These are phyloP conservation scores for Cucurbita ficifolia DNA, from an alignment of 306 rosid species.

Conservation along the genomic window DNA sequence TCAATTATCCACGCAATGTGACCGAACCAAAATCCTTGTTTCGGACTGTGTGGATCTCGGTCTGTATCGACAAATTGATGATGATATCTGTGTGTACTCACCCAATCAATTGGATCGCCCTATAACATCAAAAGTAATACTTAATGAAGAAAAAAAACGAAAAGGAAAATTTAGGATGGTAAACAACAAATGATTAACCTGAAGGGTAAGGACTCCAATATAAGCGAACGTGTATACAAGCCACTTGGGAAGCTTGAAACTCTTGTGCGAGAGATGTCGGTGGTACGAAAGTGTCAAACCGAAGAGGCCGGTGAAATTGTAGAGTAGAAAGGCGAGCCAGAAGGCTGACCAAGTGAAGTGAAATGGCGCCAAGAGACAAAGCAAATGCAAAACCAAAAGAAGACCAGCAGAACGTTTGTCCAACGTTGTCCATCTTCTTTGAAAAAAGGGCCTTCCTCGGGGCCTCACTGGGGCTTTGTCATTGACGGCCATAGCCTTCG, in stretches of 20 bases:
- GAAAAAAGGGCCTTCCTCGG: neutral
- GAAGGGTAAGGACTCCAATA: slow-evolving; percentile 61
- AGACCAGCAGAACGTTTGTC: slow-evolving; percentile 42
- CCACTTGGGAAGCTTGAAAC: slow-evolving; percentile 79
- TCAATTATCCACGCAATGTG: slow-evolving; percentile 28
- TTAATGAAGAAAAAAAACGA: too few relatives aligned
- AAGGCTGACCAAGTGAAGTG: slow-evolving; percentile 56
- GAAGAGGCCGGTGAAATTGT: slow-evolving; percentile 48
- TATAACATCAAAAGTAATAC: slow-evolving; percentile 6
- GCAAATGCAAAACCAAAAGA: slow-evolving; percentile 42
- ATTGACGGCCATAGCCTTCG: too few relatives aligned
- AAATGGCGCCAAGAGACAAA: slow-evolving; percentile 62
- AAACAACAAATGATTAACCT: slow-evolving; percentile 19
- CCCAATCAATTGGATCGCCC: slow-evolving; percentile 95
- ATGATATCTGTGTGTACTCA: slow-evolving; percentile 80
- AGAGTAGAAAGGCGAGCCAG: slow-evolving; percentile 35
- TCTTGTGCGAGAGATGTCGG: slow-evolving; percentile 68
- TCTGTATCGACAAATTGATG: slow-evolving; percentile 86
- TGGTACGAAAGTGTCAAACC: slow-evolving; percentile 68
- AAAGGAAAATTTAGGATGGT: too few relatives aligned
- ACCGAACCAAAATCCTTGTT: neutral
- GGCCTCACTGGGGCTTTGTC: neutral
- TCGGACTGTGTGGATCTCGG: slow-evolving; percentile 51
- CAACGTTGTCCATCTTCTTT: slow-evolving; percentile 2
- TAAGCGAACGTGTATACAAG: slow-evolving; percentile 82